These are phyloP conservation scores for Hanseniaspora valbyensis DNA, from an alignment of 805 yeast genomes.

Conservation along the genomic window DNA sequence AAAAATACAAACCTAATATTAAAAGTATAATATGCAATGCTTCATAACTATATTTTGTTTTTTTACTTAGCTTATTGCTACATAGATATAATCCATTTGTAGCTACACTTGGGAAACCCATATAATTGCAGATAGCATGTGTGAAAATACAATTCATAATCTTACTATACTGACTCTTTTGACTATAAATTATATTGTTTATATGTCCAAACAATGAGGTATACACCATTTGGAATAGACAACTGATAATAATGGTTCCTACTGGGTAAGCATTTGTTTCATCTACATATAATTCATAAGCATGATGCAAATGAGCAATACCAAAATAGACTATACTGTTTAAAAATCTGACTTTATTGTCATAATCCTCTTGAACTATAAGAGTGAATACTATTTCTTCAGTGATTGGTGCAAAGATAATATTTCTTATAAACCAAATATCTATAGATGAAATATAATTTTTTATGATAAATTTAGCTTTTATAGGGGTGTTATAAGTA, in stretches of 20 bases:
- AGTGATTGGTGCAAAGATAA: constrained; percentile 28
- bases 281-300: constrained; percentile 24
- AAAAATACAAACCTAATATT: neutral
- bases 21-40: neutral
- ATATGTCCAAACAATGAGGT: constrained; percentile 28
- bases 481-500: neutral
- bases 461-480: neutral
- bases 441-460: constrained; percentile 2
- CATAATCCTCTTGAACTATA: constrained; percentile 20
- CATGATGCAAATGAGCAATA: constrained; percentile 30
- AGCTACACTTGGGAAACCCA: constrained; percentile 25
- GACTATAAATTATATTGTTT: constrained; percentile 26
- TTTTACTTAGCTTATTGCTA: neutral
- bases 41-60: neutral
- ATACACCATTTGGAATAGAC: constrained; percentile 24
- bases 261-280: constrained; percentile 15
- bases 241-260: constrained; percentile 19
- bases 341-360: constrained; percentile 17
- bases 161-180: constrained; percentile 23
- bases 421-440: constrained; percentile 28
- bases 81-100: constrained; percentile 5
- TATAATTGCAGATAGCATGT: constrained; percentile 27
- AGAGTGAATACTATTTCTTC: constrained; percentile 30
- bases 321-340: constrained; percentile 28
- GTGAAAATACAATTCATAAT: constrained; percentile 25